Percentiles rank a stretch among this genome's conserved stretches.
phyloP scores from a whole-genome alignment of 2,329 filamentous ascomycete genomes.

The Cytospora piceae region DNA sequence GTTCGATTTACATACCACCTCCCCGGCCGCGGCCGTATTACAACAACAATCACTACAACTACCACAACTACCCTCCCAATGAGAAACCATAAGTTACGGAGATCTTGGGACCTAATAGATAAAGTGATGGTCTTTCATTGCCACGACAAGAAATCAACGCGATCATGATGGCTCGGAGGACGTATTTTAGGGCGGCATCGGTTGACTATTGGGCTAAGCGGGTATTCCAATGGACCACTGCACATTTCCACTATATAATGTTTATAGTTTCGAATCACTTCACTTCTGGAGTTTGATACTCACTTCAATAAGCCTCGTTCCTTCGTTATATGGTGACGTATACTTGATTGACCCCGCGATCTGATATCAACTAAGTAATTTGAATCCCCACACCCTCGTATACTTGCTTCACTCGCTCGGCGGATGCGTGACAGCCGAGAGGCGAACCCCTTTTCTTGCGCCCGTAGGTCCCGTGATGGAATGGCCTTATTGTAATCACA shows the following conservation, averaged over 20 bases:
- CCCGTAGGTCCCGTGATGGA: neutral
- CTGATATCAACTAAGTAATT: neutral
- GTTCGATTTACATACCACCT: constrained; percentile 17
- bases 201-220: constrained; percentile 11
- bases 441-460: neutral
- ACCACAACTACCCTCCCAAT: neutral
- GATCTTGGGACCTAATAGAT: neutral
- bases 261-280: constrained; percentile 24
- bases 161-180: neutral
- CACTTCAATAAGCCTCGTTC: constrained; percentile 4
- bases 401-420: neutral
- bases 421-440: neutral
- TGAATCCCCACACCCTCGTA: too few relatives aligned
- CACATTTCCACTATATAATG: constrained; percentile 16
- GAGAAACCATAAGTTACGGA: neutral
- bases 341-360: constrained; percentile 15
- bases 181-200: neutral
- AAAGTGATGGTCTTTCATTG: neutral
- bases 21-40: constrained; percentile 11
- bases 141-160: neutral
- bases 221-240: constrained; percentile 7
- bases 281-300: constrained; percentile 22
- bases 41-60: neutral
- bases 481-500: neutral
- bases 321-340: constrained; percentile 9